These are phyloP conservation scores for Sphagnum contortum DNA, from an alignment of 225 moss, liverwort and hornwort genomes.

Conservation along the genomic window DNA sequence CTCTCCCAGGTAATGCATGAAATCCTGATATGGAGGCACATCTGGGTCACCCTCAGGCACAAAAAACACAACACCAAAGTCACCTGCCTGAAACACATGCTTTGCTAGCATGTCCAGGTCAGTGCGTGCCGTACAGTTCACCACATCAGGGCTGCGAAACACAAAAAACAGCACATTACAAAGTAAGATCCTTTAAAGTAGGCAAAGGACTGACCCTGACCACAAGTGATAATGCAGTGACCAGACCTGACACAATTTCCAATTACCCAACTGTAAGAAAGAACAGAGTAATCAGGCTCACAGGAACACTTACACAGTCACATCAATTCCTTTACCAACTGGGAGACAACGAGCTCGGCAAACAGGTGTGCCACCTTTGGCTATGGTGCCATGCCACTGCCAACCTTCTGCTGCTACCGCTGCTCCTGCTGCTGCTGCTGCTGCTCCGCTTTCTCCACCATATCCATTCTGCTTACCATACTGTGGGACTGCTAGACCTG, in stretches of 20 bases:
- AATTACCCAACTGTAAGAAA: background rate
- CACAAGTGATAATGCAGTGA: too few relatives aligned
- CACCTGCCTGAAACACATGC: slow-evolving; percentile 97
- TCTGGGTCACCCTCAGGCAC: slow-evolving; percentile 97
- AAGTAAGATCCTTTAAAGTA: too few relatives aligned
- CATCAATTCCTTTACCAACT: slow-evolving; percentile 92
- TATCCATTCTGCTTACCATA: slow-evolving; percentile 33
- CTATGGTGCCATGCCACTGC: slow-evolving; percentile 99
- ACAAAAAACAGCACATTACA: slow-evolving; percentile 6
- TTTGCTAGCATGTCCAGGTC: slow-evolving; percentile 98
- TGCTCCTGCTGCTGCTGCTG: background rate
- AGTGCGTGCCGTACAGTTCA: slow-evolving; percentile 95
- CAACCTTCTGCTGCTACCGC: slow-evolving; percentile 48
- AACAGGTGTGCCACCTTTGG: slow-evolving; percentile 98
- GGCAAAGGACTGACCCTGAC: too few relatives aligned
- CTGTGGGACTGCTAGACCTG: slow-evolving; percentile 17
- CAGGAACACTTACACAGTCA: slow-evolving; percentile 61
- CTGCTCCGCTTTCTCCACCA: slow-evolving; percentile 32
- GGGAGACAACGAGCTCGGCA: slow-evolving; percentile 92
- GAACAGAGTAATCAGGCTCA: too few relatives aligned
- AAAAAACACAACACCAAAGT: slow-evolving; percentile 96
- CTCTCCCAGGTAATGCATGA: slow-evolving; percentile 98
- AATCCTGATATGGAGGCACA: slow-evolving; percentile 93
- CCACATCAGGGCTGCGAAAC: slow-evolving; percentile 78
- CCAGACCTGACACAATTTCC: too few relatives aligned